Conservation (phyloP, 2,329 filamentous ascomycete genomes). For the Xylaria sp. region DNA sequence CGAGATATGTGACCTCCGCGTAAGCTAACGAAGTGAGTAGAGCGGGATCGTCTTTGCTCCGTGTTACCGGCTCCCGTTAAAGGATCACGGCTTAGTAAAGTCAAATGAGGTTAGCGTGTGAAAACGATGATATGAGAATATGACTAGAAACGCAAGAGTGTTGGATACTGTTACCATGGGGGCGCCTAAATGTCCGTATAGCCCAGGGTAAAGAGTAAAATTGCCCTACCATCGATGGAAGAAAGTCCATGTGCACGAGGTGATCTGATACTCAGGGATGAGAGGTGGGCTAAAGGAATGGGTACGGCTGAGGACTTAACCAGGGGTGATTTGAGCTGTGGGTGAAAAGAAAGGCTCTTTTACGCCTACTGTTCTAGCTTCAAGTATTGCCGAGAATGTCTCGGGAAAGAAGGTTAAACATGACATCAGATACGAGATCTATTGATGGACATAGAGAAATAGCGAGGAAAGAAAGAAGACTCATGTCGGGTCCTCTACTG, state of each 20-base stretch:
- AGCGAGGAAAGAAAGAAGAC: neutral
- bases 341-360: neutral
- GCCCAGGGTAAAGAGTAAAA: constrained; percentile 6
- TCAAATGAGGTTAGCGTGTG: constrained; percentile 40
- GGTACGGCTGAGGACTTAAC: neutral
- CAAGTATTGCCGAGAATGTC: constrained; percentile 4
- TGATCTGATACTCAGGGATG: neutral
- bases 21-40: constrained; percentile 52
- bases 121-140: constrained; percentile 43
- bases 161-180: constrained; percentile 36
- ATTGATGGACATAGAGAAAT: constrained; percentile 1
- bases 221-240: neutral
- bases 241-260: neutral
- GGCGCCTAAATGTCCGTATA: constrained; percentile 33
- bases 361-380: neutral
- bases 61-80: constrained; percentile 69
- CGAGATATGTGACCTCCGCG: neutral
- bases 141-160: constrained; percentile 41
- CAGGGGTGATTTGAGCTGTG: neutral
- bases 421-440: constrained; percentile 5
- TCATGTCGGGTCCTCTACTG: constrained; percentile 22
- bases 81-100: constrained; percentile 54
- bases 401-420: neutral
- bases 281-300: neutral
- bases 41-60: constrained; percentile 64